Evolutionary conservation across 2,329 filamentous ascomycete species (phyloP).

Genomic region (Coleophoma crateriformis): DNA sequence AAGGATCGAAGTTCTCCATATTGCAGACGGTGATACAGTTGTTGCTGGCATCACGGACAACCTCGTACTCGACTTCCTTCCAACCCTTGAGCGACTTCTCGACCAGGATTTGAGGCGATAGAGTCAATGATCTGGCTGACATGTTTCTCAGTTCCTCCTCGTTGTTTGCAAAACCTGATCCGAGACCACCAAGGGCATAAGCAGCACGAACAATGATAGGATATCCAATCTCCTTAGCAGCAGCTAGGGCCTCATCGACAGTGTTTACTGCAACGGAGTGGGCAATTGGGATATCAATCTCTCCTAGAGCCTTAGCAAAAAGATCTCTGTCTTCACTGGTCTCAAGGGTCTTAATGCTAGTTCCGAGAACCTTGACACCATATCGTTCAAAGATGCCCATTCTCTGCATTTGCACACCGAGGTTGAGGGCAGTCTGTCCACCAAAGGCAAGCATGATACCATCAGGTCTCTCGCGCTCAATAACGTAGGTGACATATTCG

Average conservation of each 20-base stretch:
- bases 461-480: slow-evolving; percentile 92
- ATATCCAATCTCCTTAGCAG: slow-evolving; percentile 83
- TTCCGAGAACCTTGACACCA: slow-evolving; percentile 91
- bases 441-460: slow-evolving; percentile 97
- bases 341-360: slow-evolving; percentile 89
- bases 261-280: slow-evolving; percentile 91
- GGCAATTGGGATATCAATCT: slow-evolving; percentile 96
- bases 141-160: slow-evolving; percentile 90
- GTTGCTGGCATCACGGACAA: slow-evolving; percentile 92
- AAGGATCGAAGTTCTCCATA: slow-evolving; percentile 97
- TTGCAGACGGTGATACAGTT: slow-evolving; percentile 99
- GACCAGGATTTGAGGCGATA: slow-evolving; percentile 93
- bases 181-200: slow-evolving; percentile 91
- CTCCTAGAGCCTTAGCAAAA: slow-evolving; percentile 90
- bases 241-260: slow-evolving; percentile 85
- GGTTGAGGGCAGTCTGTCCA: slow-evolving; percentile 92
- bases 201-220: slow-evolving; percentile 97
- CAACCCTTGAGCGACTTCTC: slow-evolving; percentile 99
- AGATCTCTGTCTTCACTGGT: slow-evolving; percentile 93
- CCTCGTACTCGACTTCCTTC: slow-evolving; percentile 99
- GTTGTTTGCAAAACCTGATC: slow-evolving; percentile 93
- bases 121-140: slow-evolving; percentile 84
- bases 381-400: slow-evolving; percentile 94
- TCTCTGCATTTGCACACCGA: slow-evolving; percentile 96
- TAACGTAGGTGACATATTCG: slow-evolving; percentile 96